A percentile compares a stretch with the other conserved stretches of the same genome.
Conservation (phyloP, 768 basidiomycete species). For the Hypholoma sublateritium region DNA sequence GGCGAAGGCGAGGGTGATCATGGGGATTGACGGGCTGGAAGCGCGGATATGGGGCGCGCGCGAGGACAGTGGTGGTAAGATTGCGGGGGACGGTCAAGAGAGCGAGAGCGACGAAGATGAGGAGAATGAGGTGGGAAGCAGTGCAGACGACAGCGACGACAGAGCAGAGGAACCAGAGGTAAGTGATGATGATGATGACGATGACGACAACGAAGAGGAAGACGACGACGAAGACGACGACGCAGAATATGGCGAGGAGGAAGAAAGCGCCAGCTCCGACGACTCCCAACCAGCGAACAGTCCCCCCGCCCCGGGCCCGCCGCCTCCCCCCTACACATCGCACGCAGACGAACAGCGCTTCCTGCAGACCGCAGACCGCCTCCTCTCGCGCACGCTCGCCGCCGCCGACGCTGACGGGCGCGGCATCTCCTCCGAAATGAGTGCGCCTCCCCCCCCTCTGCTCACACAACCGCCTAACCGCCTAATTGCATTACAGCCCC, state of each 20-base stretch:
- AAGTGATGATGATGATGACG: slow-evolving; percentile 19
- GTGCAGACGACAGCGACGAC: slow-evolving; percentile 27
- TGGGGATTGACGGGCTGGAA: slow-evolving; percentile 66
- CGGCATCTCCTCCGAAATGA: slow-evolving; percentile 36
- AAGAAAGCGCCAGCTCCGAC: slow-evolving; percentile 7
- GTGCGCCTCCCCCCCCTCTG: slow-evolving; percentile 14
- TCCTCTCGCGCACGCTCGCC: slow-evolving; percentile 36
- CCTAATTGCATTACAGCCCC: slow-evolving; percentile 30
- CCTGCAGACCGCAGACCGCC: slow-evolving; percentile 33
- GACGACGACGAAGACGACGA: slow-evolving; percentile 17
- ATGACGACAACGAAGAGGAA: slow-evolving; percentile 14
- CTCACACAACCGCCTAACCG: not conserved
- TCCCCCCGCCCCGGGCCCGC: not conserved
- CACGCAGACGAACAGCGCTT: slow-evolving; percentile 30
- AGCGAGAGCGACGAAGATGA: slow-evolving; percentile 26
- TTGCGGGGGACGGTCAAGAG: slow-evolving; percentile 23
- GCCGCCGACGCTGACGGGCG: slow-evolving; percentile 31
- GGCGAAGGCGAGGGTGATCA: slow-evolving; percentile 59
- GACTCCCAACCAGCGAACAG: slow-evolving; percentile 11
- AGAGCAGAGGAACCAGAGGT: slow-evolving; percentile 15
- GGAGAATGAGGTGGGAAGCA: slow-evolving; percentile 25
- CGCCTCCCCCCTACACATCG: slow-evolving; percentile 18
- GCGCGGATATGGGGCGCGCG: slow-evolving; percentile 42
- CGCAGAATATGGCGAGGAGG: slow-evolving; percentile 15
- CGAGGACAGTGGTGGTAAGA: slow-evolving; percentile 23